Evolutionary conservation across 2,329 filamentous ascomycete species (phyloP), one percentile per base, ranked within the genome.

Genomic region (Coniochaeta sp.): DNA sequence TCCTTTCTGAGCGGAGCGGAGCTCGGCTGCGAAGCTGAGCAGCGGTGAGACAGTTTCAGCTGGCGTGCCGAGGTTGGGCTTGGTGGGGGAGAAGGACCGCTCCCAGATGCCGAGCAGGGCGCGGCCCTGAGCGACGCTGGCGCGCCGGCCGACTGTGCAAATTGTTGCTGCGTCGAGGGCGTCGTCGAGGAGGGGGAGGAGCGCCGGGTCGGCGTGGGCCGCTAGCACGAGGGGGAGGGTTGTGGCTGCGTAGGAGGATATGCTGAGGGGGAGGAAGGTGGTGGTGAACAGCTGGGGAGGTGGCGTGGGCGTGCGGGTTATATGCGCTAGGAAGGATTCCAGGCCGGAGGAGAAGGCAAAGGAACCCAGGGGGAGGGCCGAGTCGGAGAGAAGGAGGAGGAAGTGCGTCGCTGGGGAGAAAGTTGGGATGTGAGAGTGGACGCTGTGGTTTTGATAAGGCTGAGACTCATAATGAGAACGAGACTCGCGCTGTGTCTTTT

Each of bases 311-410:
- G 65, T 28, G 59, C 67, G 61, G 26, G 64, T 36, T 28, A 63
- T 79, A 76, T 95, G 90, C 3, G 88, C 87, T 19, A 93, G 84
- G 72, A 89, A 93, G 44, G 90, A 93, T 75, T 95, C 90, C 17
- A 95, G 82, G 3, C 90, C 90, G 66, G 85, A 89, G 77, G 87
- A 90, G 77, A 93, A 95, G 68, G 90, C 90, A 75, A 95, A 95
- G n/a, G 90, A 91, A 61, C 90, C 90, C 0, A 95, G 80, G 0
- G 90, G 90, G 2, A 95, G 83, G 16, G 89, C 89, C 1, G 90
- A 93, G 77, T 95, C 90, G 57, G 93, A 85, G 3, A 95, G 80
- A 34, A 93, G 83, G 36, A 93, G 83, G 40, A 92, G 83, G 65
- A 89, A 87, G 73, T 93, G 90, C 31, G 81, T 70, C 26, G 73